Evolutionary conservation across 1,284 basidiomycete species (phyloP).

Genomic region (Malassezia yamatoensis): DNA sequence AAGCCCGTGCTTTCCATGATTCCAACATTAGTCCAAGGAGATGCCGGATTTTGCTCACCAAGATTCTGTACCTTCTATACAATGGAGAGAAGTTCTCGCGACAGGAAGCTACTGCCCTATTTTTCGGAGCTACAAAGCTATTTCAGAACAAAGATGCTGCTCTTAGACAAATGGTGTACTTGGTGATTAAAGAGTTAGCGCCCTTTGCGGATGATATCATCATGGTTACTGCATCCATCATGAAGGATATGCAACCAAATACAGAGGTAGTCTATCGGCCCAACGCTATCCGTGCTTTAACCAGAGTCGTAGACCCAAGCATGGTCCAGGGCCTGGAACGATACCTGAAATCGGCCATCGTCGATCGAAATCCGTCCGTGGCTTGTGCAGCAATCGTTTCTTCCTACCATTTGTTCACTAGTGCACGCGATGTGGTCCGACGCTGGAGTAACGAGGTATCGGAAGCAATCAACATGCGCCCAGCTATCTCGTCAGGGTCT

Average conservation of each 20-base stretch:
- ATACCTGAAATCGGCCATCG: conserved; percentile 98
- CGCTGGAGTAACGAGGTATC: conserved; percentile 98
- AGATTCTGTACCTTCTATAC: conserved; percentile 92
- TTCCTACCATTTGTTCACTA: conserved; percentile 88
- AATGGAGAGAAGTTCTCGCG: conserved; percentile 88
- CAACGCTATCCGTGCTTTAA: conserved; percentile 91
- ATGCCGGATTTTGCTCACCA: conserved; percentile 88
- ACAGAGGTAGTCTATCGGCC: conserved; percentile 97
- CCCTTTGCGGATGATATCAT: conserved; percentile 92
- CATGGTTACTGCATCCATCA: conserved; percentile 99
- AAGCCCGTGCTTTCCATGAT: conserved; percentile 98
- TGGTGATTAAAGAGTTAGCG: conserved; percentile 95
- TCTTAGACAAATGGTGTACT: conserved; percentile 92
- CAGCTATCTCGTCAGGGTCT: conserved; percentile 21
- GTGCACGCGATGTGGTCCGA: conserved; percentile 70
- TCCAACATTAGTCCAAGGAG: conserved; percentile 78
- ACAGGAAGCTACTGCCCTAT: conserved; percentile 91
- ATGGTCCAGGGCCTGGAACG: conserved; percentile 98
- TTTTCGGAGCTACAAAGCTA: conserved; percentile 97
- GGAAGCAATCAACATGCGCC: conserved; percentile 67
- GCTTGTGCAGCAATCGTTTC: conserved; percentile 93
- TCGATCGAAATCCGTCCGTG: conserved; percentile 90
- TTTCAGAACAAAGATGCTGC: conserved; percentile 99
- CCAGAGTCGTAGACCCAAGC: conserved; percentile 89
- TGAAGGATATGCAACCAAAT: conserved; percentile 99